A percentile compares a stretch with the other conserved stretches of the same genome.
phyloP scores from a whole-genome alignment of 768 basidiomycete genomes.

The Agaricus blazei region DNA sequence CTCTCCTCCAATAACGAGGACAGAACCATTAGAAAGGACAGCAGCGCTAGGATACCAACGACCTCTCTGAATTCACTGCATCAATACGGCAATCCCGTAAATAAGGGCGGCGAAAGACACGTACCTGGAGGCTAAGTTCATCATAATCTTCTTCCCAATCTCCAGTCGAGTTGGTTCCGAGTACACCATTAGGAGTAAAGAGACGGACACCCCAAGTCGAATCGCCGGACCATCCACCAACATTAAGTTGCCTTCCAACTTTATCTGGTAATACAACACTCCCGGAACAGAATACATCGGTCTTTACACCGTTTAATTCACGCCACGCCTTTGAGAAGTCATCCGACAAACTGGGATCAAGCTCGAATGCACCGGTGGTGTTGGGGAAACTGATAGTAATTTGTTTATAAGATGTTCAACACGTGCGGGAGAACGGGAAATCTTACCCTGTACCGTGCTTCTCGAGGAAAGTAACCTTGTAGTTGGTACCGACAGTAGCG shows the following conservation, averaged over 20 bases:
- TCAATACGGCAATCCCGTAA: background rate
- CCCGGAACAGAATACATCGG: slow-evolving; percentile 78
- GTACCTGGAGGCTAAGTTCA: slow-evolving; percentile 56
- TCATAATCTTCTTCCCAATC: slow-evolving; percentile 75
- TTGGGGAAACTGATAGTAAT: slow-evolving; percentile 38
- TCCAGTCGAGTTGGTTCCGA: slow-evolving; percentile 67
- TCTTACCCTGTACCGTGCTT: slow-evolving; percentile 60
- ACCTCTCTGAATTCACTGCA: slow-evolving; percentile 34
- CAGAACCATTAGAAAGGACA: slow-evolving; percentile 66
- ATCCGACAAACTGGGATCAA: slow-evolving; percentile 55
- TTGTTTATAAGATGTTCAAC: background rate
- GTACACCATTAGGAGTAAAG: slow-evolving; percentile 62
- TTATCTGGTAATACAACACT: slow-evolving; percentile 73
- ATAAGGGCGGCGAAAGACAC: slow-evolving; percentile 8
- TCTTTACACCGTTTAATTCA: slow-evolving; percentile 61
- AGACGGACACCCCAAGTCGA: slow-evolving; percentile 73
- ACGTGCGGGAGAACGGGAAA: background rate
- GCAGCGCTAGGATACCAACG: slow-evolving; percentile 73
- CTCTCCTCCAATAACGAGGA: slow-evolving; percentile 74
- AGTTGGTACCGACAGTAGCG: slow-evolving; percentile 73
- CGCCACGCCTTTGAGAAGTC: slow-evolving; percentile 60
- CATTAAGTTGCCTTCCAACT: slow-evolving; percentile 57
- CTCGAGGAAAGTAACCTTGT: slow-evolving; percentile 78
- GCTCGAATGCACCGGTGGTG: slow-evolving; percentile 74
- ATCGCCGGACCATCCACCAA: slow-evolving; percentile 65